A percentile compares a stretch with the other conserved stretches of the same genome.
These are phyloP conservation scores for Vitis labrusca DNA, from an alignment of 164 flowering plant genomes.

Conservation along the genomic window DNA sequence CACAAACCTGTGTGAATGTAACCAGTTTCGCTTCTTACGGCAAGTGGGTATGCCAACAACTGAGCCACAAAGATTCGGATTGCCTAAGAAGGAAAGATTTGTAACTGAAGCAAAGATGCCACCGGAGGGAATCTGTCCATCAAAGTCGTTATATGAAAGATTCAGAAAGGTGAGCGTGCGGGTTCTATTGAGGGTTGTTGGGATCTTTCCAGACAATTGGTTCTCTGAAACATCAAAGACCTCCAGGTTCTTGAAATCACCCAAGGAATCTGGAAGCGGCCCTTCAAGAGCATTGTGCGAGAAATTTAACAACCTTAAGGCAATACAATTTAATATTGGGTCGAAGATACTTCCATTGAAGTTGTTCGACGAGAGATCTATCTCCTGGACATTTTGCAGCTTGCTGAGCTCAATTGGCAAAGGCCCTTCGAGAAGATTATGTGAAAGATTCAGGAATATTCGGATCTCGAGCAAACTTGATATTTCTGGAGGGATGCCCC, in stretches of 20 bases:
- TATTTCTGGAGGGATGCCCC: conserved; percentile 43
- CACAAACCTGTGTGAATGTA: conserved; percentile 25
- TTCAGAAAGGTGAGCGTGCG: conserved; percentile 40
- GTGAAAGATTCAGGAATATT: conserved; percentile 53
- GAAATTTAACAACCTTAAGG: conserved; percentile 34
- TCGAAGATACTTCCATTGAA: conserved; percentile 41
- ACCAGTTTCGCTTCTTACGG: conserved; percentile 9
- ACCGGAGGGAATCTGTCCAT: conserved; percentile 45
- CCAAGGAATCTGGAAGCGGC: conserved; percentile 46
- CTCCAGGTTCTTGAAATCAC: conserved; percentile 40
- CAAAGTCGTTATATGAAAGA: conserved; percentile 51
- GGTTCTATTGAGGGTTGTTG: conserved; percentile 30
- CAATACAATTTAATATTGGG: conserved; percentile 48
- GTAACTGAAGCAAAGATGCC: conserved; percentile 32
- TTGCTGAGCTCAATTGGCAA: conserved; percentile 55
- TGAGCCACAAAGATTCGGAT: conserved; percentile 42
- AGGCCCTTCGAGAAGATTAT: conserved; percentile 49
- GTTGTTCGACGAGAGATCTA: conserved; percentile 56
- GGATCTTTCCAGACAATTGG: conserved; percentile 42
- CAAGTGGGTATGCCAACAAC: conserved; percentile 36
- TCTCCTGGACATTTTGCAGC: conserved; percentile 38
- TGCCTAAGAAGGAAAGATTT: conserved; percentile 40
- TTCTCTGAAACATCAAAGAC: conserved; percentile 50
- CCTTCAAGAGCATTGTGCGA: conserved; percentile 50
- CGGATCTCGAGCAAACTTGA: conserved; percentile 31